Percentiles rank a stretch among this genome's conserved stretches.
Conservation (phyloP, 805 yeast species). For the Starmera dryadoides region DNA sequence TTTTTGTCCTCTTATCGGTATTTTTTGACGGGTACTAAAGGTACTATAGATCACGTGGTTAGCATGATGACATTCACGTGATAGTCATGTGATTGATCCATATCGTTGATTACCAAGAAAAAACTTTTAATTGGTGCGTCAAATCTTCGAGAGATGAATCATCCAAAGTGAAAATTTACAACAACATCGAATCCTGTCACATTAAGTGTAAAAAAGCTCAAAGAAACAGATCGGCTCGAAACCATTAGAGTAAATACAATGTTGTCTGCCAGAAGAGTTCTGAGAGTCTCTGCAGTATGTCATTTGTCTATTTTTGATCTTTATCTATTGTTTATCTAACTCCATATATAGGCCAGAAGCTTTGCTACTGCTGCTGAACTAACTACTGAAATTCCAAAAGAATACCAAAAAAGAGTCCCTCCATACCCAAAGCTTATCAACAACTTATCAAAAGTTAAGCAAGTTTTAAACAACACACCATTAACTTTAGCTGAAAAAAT, state of each 20-base stretch:
- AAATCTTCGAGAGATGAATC: too few relatives aligned
- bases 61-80: too few relatives aligned
- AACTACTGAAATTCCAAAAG: constrained; percentile 37
- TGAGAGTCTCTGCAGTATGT: neutral
- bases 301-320: neutral
- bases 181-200: too few relatives aligned
- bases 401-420: constrained; percentile 67
- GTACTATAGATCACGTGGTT: too few relatives aligned
- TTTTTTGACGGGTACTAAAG: too few relatives aligned
- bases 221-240: neutral
- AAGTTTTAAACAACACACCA: constrained; percentile 61
- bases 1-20: too few relatives aligned
- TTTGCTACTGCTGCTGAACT: constrained; percentile 16
- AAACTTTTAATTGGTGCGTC: too few relatives aligned
- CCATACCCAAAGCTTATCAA: constrained; percentile 74
- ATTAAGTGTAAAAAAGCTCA: too few relatives aligned
- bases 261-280: neutral
- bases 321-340: neutral
- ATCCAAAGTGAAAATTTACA: too few relatives aligned
- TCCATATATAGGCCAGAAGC: constrained; percentile 3
- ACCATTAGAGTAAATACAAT: neutral
- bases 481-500: constrained; percentile 93
- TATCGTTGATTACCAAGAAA: too few relatives aligned
- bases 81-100: too few relatives aligned
- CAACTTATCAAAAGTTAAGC: constrained; percentile 57